Conservation (phyloP, 306 rosid genomes). For the Fagus crenata region DNA sequence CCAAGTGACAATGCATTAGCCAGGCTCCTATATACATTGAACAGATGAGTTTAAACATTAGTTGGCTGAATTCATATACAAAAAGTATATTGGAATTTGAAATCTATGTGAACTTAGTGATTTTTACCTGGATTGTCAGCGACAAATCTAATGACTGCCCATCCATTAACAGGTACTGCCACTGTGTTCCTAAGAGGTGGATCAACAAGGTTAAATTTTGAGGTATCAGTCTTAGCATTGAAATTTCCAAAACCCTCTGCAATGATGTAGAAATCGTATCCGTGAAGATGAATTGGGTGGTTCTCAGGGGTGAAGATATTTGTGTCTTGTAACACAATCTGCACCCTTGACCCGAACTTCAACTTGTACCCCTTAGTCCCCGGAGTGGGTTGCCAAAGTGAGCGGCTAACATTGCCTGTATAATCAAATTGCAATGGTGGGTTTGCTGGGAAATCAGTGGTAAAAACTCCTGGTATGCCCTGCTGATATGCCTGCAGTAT, state of each 20-base stretch:
- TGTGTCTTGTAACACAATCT: slow-evolving; percentile 82
- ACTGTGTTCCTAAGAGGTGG: slow-evolving; percentile 88
- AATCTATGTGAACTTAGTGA: neutral
- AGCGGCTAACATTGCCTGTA: slow-evolving; percentile 83
- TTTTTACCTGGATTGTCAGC: slow-evolving; percentile 87
- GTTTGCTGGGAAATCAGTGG: slow-evolving; percentile 70
- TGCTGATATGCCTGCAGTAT: slow-evolving; percentile 69
- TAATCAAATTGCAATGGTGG: slow-evolving; percentile 67
- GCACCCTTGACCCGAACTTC: slow-evolving; percentile 74
- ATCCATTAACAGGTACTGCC: slow-evolving; percentile 78
- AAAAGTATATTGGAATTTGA: neutral
- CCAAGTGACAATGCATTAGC: slow-evolving; percentile 95
- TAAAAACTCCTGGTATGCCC: slow-evolving; percentile 63
- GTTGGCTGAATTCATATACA: neutral
- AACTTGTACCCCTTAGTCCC: slow-evolving; percentile 66
- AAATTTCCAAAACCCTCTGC: slow-evolving; percentile 93
- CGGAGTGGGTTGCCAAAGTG: slow-evolving; percentile 66
- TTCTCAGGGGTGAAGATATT: slow-evolving; percentile 74
- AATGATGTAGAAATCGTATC: slow-evolving; percentile 78
- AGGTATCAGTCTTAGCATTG: slow-evolving; percentile 51
- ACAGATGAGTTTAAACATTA: neutral
- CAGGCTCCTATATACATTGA: slow-evolving; percentile 64
- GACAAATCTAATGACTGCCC: slow-evolving; percentile 92
- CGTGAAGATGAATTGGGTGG: slow-evolving; percentile 92
- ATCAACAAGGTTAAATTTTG: slow-evolving; percentile 82